Conservation (phyloP, 169 alveolate genomes). For the Eimeria sp. region DNA sequence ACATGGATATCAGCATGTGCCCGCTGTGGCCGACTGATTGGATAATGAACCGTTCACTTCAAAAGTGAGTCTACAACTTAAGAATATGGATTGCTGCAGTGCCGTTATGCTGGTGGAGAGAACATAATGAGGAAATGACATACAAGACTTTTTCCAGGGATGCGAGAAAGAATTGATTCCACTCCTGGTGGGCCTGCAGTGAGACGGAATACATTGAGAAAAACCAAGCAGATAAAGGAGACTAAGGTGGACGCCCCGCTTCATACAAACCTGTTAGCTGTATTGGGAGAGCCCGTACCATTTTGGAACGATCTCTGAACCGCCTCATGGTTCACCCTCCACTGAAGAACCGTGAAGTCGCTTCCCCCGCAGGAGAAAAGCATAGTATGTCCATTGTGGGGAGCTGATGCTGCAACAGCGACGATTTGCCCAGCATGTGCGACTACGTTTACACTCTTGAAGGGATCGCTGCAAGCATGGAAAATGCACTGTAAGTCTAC, state of each 20-base stretch:
- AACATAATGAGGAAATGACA: background rate
- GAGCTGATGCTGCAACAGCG: slow-evolving; percentile 43
- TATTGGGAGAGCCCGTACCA: background rate
- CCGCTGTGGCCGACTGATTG: background rate
- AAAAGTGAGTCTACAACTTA: background rate
- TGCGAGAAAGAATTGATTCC: slow-evolving; percentile 20
- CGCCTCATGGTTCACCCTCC: slow-evolving; percentile 90
- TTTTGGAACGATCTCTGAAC: slow-evolving; percentile 4
- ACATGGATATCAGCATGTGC: background rate
- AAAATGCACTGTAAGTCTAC: background rate
- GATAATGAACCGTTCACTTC: background rate
- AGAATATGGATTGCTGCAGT: background rate
- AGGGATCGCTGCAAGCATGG: slow-evolving; percentile 27
- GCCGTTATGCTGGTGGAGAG: background rate
- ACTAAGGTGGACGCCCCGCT: background rate
- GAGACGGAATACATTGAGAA: background rate
- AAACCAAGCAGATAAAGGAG: background rate
- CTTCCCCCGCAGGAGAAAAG: slow-evolving; percentile 94
- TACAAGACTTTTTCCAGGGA: slow-evolving; percentile 27
- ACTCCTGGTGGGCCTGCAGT: slow-evolving; percentile 36
- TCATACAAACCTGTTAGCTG: background rate
- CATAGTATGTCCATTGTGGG: slow-evolving; percentile 86
- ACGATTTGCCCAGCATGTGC: slow-evolving; percentile 68
- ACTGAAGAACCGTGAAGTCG: slow-evolving; percentile 93
- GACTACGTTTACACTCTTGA: slow-evolving; percentile 30